These are phyloP conservation scores for Parmelia sp. DNA, from an alignment of 495 filamentous ascomycete genomes.

Conservation along the genomic window DNA sequence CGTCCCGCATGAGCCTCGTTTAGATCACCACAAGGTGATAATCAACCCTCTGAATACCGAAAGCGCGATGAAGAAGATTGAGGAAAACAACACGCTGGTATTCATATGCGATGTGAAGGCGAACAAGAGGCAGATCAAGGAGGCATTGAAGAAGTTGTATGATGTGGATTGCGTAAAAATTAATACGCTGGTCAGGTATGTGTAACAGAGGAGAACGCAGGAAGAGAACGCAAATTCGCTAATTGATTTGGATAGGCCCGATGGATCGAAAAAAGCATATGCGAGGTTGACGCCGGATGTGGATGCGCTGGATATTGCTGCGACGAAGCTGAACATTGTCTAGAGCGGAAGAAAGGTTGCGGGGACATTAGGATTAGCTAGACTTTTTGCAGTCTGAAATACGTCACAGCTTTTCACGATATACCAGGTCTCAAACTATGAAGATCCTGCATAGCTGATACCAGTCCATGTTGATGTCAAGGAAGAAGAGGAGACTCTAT, in stretches of 20 bases:
- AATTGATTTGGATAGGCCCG: slow-evolving; percentile 53
- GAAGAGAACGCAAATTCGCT: not conserved
- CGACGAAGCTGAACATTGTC: slow-evolving; percentile 96
- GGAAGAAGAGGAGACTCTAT: not conserved
- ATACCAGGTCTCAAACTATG: not conserved
- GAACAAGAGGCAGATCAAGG: slow-evolving; percentile 99
- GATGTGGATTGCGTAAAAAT: slow-evolving; percentile 97
- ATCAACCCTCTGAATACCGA: slow-evolving; percentile 90
- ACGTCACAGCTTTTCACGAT: not conserved
- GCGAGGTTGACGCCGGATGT: slow-evolving; percentile 90
- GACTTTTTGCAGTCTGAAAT: slow-evolving; percentile 11
- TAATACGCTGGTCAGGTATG: slow-evolving; percentile 95
- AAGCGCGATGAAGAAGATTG: slow-evolving; percentile 99
- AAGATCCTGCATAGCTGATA: not conserved
- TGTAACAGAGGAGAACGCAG: slow-evolving; percentile 7
- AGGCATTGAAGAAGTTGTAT: slow-evolving; percentile 97
- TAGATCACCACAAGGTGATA: slow-evolving; percentile 90
- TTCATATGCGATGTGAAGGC: slow-evolving; percentile 98
- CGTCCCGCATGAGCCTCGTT: slow-evolving; percentile 77
- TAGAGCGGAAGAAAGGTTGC: slow-evolving; percentile 41
- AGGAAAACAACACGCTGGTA: slow-evolving; percentile 99
- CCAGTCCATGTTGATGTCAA: not conserved
- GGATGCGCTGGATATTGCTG: slow-evolving; percentile 97
- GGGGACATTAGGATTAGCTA: slow-evolving; percentile 7
- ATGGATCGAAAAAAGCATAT: slow-evolving; percentile 98